Base-by-base conservation (phyloP, 2,329 filamentous ascomycete genomes). In the Endoconidiophora laricicola region DNA sequence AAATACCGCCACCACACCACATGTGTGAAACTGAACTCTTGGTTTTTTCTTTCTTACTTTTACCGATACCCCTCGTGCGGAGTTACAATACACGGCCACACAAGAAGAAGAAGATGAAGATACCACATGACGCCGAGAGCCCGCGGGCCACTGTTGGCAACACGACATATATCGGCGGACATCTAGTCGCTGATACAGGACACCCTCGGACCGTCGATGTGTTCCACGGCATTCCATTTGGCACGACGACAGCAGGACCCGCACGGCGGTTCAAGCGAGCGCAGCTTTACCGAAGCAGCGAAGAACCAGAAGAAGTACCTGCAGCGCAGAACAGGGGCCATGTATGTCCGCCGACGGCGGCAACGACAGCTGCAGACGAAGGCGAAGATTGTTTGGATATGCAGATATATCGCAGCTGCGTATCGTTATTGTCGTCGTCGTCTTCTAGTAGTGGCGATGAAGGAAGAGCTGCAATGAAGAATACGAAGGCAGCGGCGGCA, bases 311-410 rank as follows among this genome's bases (percentile, higher is more conserved):
- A 1, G 47, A 37, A 10, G 26, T 44, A 10, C 12, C 33, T 2
- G 33, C 36, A 2, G 47, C 26, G 26, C 26, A 37, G 6, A 23
- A 38, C 10, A 7, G 12, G 14, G 41, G 41, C 16, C 59, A 61
- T 44, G 52, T 49, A 20, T 54, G 29, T 33, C 29, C 46, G 6
- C 54, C 52, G 20, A 57, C 56, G 16, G 52, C 55, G 22, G 53
- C 61, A 49, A 59, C 58, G n/a, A 60, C 61, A 49, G 59, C 10
- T 10, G 14, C 14, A 39, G 39, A 37, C 3, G 40, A 43, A 33
- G 16, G 66, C 45, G 74, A 78, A 60, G 65, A 74, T 58, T 76
- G 73, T 51, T 63, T 78, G 24, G 71, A 69, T 54, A 58, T 69
- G 6, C 76, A 77, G 56, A 59, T 78, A 12, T 73, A 67, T 55